phyloP scores from a whole-genome alignment of 768 basidiomycete genomes.

The Hericium coralloides region DNA sequence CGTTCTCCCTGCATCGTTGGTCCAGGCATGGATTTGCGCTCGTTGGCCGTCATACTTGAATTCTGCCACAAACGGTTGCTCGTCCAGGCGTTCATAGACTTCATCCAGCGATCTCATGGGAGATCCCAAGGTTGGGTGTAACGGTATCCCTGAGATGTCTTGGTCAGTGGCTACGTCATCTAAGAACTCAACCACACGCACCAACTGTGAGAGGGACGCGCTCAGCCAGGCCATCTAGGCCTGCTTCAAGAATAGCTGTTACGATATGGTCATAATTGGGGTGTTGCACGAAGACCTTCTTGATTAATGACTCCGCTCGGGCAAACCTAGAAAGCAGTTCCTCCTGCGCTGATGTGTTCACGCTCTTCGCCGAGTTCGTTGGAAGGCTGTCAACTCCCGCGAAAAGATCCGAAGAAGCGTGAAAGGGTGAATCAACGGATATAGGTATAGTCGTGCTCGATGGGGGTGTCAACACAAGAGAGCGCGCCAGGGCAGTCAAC shows the following conservation, averaged over 20 bases:
- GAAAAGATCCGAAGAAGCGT: constrained; percentile 25
- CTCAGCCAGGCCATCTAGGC: constrained; percentile 49
- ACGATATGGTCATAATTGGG: constrained; percentile 71
- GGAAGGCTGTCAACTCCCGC: constrained; percentile 16
- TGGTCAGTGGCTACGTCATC: constrained; percentile 2
- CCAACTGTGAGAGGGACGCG: constrained; percentile 64
- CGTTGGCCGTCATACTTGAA: constrained; percentile 89
- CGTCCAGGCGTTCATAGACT: constrained; percentile 63
- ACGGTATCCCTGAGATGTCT: constrained; percentile 53
- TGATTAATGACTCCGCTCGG: constrained; percentile 54
- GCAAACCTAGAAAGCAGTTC: constrained; percentile 35
- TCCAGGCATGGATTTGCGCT: constrained; percentile 65
- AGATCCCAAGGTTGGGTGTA: constrained; percentile 81
- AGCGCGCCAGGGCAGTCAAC: constrained; percentile 70
- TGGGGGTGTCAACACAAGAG: constrained; percentile 55
- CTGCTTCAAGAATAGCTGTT: constrained; percentile 46
- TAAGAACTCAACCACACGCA: constrained; percentile 23
- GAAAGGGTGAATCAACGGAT: constrained; percentile 19
- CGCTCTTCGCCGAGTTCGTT: constrained; percentile 22
- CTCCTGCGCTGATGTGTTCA: constrained; percentile 22
- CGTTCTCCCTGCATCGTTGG: constrained; percentile 20
- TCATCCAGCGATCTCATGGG: constrained; percentile 79
- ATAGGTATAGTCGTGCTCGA: constrained; percentile 15
- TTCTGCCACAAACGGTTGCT: constrained; percentile 71
- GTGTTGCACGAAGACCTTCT: constrained; percentile 68